Evolutionary conservation across 2,329 filamentous ascomycete genomes (phyloP).

Genomic region (Chaetomiaceae sp.): DNA sequence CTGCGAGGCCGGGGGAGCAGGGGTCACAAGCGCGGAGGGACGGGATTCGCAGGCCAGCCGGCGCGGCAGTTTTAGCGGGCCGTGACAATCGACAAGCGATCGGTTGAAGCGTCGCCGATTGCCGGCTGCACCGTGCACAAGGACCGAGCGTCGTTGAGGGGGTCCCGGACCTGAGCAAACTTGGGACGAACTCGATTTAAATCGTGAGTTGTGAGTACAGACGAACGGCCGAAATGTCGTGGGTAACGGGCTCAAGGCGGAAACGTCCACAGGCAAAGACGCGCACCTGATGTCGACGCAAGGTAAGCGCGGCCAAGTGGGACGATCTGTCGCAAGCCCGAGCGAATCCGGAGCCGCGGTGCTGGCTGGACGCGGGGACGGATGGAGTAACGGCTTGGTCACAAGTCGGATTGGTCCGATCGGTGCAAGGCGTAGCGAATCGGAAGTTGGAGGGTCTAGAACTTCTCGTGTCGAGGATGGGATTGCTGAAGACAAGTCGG

Average conservation of each 20-base stretch:
- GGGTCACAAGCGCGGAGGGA: too few species aligned
- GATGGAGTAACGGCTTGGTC: background rate
- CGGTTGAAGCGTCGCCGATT: constrained; percentile 9
- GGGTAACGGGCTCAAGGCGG: too few species aligned
- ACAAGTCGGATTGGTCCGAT: constrained; percentile 6
- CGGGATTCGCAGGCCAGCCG: constrained; percentile 17
- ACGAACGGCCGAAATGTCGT: background rate
- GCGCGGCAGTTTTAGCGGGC: constrained; percentile 23
- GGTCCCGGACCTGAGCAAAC: background rate
- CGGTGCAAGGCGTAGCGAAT: background rate
- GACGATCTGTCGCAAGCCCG: constrained; percentile 1
- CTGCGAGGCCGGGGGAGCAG: constrained; percentile 15
- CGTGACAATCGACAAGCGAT: constrained; percentile 14
- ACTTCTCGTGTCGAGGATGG: constrained; percentile 2
- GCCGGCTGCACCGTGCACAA: constrained; percentile 11
- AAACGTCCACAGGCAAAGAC: background rate
- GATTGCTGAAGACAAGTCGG: background rate
- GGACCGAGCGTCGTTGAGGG: constrained; percentile 7
- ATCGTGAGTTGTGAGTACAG: background rate
- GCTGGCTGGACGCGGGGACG: constrained; percentile 2
- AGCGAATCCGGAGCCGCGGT: constrained; percentile 15
- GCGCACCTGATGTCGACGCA: background rate
- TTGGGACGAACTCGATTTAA: background rate
- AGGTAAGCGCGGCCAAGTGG: constrained; percentile 11
- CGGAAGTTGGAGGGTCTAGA: background rate